These are phyloP conservation scores for Obelidium mucronatum DNA, from an alignment of 192 early-diverging fungal genomes.

Conservation along the genomic window DNA sequence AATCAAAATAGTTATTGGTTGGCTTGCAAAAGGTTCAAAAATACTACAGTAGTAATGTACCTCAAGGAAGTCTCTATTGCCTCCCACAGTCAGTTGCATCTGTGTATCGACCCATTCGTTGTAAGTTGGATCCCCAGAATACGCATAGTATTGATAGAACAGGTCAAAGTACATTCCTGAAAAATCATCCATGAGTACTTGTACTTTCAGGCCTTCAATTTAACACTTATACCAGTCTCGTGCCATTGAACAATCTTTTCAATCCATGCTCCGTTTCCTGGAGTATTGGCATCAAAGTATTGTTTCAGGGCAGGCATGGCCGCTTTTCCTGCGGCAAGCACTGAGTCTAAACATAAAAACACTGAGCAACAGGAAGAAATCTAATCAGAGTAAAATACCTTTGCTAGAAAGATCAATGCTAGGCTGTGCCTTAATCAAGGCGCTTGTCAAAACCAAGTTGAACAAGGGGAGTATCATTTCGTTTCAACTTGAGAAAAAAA, in stretches of 20 bases:
- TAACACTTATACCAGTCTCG: constrained; percentile 5
- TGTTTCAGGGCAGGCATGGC: not conserved
- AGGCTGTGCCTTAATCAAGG: too few species aligned
- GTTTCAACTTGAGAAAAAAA: too few species aligned
- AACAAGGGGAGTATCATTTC: too few species aligned
- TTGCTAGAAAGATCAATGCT: too few species aligned
- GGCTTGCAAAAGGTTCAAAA: not conserved
- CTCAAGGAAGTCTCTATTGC: constrained; percentile 12
- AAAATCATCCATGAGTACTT: not conserved
- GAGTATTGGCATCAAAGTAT: constrained; percentile 13
- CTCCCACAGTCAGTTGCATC: not conserved
- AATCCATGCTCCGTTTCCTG: not conserved
- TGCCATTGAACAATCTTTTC: constrained; percentile 21
- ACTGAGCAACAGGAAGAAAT: too few species aligned
- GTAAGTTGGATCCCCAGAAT: constrained; percentile 24
- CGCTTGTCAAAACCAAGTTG: too few species aligned
- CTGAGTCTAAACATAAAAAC: too few species aligned
- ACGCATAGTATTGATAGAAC: constrained; percentile 28
- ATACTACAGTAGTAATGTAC: not conserved
- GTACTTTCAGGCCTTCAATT: not conserved
- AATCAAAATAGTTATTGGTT: too few species aligned
- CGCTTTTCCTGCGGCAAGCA: not conserved
- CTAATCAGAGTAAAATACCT: too few species aligned
- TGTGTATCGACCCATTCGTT: not conserved
- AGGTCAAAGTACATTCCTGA: constrained; percentile 16